Percentiles rank a stretch among this genome's conserved stretches.
Evolutionary conservation across 1,139 yeast species (phyloP).

Genomic region (Lodderomyces parapsilosis): DNA sequence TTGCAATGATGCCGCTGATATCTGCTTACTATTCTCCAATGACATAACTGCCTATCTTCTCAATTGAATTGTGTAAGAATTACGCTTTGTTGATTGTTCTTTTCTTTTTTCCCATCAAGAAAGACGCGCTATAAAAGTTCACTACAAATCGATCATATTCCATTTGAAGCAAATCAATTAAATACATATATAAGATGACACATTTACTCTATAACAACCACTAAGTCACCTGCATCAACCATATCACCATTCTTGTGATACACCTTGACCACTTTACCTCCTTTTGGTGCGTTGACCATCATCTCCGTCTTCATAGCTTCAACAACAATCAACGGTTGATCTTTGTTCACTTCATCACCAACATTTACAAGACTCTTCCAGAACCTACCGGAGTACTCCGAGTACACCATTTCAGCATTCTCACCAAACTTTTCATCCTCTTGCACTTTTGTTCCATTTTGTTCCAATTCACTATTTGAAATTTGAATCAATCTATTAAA

Average conservation of each 20-base stretch:
- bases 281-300: constrained; percentile 71
- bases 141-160: background rate
- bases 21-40: constrained; percentile 3
- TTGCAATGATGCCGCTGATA: constrained; percentile 19
- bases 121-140: background rate
- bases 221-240: constrained; percentile 94
- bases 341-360: constrained; percentile 73
- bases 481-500: constrained; percentile 80
- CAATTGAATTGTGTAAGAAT: background rate
- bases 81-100: background rate
- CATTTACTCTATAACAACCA: constrained; percentile 68
- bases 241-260: constrained; percentile 86
- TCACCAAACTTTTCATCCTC: constrained; percentile 61
- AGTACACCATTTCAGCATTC: constrained; percentile 78
- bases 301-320: constrained; percentile 99
- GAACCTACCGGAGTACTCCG: constrained; percentile 93
- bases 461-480: constrained; percentile 74
- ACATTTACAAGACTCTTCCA: constrained; percentile 87
- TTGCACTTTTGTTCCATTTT: constrained; percentile 38
- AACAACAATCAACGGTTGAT: constrained; percentile 81
- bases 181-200: background rate
- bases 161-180: background rate
- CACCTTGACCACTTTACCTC: constrained; percentile 77
- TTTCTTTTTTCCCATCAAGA: background rate
- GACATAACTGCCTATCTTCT: background rate